These are phyloP conservation scores for Barnettozyma botsteinii DNA, from an alignment of 805 yeast species.

Conservation along the genomic window DNA sequence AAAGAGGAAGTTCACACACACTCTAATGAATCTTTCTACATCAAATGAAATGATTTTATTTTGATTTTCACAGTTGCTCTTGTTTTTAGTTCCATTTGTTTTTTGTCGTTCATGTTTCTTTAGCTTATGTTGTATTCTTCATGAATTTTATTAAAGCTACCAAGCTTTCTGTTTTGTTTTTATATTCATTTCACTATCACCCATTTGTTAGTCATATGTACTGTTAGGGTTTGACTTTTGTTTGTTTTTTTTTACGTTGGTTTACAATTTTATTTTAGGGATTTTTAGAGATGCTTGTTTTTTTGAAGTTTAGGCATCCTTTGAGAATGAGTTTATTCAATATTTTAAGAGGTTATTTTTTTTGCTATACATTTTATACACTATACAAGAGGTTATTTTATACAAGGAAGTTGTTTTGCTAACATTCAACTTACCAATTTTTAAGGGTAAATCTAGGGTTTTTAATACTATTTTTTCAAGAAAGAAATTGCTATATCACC, in stretches of 20 bases:
- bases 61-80: too few relatives aligned
- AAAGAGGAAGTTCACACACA: conserved; percentile 1
- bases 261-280: too few relatives aligned
- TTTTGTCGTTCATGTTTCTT: too few relatives aligned
- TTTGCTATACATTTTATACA: conserved; percentile 2
- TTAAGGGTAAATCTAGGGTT: not conserved
- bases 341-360: not conserved
- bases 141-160: not conserved
- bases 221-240: not conserved
- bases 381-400: not conserved
- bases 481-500: too few relatives aligned
- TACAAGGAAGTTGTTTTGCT: not conserved
- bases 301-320: not conserved
- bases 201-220: not conserved
- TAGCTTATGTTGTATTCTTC: not conserved
- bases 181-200: not conserved
- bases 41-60: not conserved
- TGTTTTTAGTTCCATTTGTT: too few relatives aligned
- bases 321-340: not conserved
- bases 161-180: not conserved
- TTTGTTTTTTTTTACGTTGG: not conserved
- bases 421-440: not conserved
- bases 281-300: not conserved
- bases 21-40: not conserved
- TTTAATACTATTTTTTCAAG: not conserved